Conservation (phyloP, 306 rosid genomes). For the Prunus dulcis region DNA sequence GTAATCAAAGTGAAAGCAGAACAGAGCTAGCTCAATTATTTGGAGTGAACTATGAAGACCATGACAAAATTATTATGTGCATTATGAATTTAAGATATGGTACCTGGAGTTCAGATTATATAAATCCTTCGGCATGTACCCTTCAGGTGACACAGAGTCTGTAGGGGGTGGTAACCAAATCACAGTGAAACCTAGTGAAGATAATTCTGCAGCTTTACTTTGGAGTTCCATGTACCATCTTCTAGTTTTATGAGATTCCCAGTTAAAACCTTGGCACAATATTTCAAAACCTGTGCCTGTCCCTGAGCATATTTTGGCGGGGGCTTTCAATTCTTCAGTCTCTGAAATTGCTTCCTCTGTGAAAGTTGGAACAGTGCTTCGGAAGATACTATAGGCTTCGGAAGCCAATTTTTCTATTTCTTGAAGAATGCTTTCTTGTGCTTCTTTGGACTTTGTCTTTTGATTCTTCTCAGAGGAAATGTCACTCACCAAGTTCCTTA, state of each 20-base stretch:
- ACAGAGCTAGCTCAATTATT: background rate
- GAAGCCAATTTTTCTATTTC: constrained; percentile 93
- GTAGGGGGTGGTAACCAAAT: constrained; percentile 99
- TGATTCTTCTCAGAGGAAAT: constrained; percentile 59
- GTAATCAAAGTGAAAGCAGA: background rate
- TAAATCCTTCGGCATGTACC: constrained; percentile 94
- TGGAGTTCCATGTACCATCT: constrained; percentile 85
- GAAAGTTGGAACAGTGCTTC: constrained; percentile 62
- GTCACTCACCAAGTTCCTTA: constrained; percentile 69
- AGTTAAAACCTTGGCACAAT: constrained; percentile 96
- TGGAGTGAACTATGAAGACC: background rate
- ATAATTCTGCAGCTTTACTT: constrained; percentile 61
- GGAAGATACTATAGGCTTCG: constrained; percentile 86
- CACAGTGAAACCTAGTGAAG: constrained; percentile 80
- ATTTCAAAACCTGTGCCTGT: constrained; percentile 89
- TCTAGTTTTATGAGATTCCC: constrained; percentile 95
- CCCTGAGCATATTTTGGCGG: constrained; percentile 46
- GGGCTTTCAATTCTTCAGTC: constrained; percentile 14
- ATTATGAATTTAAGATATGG: background rate
- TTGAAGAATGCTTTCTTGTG: constrained; percentile 79
- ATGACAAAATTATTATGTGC: background rate
- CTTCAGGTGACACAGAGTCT: constrained; percentile 93
- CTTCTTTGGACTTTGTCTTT: constrained; percentile 65
- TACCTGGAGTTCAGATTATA: constrained; percentile 93
- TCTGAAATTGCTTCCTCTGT: constrained; percentile 49